Conservation (phyloP, 805 yeast species). For the Tetrapisispora taiwanensis region DNA sequence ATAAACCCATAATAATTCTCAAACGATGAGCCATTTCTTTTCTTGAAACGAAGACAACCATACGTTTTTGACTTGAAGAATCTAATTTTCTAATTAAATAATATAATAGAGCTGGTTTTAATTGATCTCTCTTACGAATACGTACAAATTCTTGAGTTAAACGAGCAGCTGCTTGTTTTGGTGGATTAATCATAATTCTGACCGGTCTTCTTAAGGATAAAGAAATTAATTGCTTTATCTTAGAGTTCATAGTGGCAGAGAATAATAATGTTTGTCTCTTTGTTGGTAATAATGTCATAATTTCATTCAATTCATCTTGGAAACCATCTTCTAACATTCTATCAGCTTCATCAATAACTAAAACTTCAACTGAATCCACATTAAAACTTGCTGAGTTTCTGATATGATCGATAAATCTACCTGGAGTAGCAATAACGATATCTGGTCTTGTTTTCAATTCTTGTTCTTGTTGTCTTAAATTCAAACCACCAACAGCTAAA, state of each 20-base stretch:
- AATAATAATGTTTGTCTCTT: conserved; percentile 89
- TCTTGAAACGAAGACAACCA: conserved; percentile 84
- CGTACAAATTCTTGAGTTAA: conserved; percentile 90
- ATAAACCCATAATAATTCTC: conserved; percentile 61
- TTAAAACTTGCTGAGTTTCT: conserved; percentile 89
- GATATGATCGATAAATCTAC: conserved; percentile 94
- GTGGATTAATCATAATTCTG: conserved; percentile 91
- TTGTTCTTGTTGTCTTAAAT: conserved; percentile 90
- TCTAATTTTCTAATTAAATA: conserved; percentile 61
- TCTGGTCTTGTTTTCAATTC: conserved; percentile 89
- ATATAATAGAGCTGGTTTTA: conserved; percentile 75
- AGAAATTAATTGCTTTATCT: conserved; percentile 77
- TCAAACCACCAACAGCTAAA: conserved; percentile 95
- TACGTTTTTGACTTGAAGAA: conserved; percentile 52
- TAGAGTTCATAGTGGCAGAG: conserved; percentile 97
- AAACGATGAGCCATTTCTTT: conserved; percentile 85
- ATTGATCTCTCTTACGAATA: conserved; percentile 75
- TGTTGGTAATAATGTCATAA: conserved; percentile 73
- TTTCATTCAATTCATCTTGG: conserved; percentile 88
- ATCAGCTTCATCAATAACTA: conserved; percentile 96
- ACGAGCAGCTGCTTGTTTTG: conserved; percentile 87
- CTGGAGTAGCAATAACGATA: conserved; percentile 95
- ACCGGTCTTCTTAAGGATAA: conserved; percentile 86
- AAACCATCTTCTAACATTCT: conserved; percentile 99
- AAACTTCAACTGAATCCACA: conserved; percentile 82